These are phyloP conservation scores for Kwoniella newhampshirensis DNA, from an alignment of 768 basidiomycete species.

Conservation along the genomic window DNA sequence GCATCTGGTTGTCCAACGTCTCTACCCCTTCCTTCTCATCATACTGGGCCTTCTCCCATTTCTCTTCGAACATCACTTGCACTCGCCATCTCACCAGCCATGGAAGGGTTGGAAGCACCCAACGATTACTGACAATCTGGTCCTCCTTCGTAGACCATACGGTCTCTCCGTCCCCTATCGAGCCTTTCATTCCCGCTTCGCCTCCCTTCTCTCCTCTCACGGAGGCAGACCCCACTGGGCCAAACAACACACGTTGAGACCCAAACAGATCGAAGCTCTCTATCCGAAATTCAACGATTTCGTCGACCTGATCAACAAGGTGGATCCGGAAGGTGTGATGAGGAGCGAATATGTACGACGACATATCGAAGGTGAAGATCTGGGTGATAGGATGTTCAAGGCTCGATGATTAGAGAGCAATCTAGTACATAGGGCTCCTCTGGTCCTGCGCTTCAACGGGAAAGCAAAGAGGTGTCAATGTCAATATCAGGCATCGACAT, in stretches of 20 bases:
- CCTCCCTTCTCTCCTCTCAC: constrained; percentile 66
- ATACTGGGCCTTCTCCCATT: not conserved
- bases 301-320: constrained; percentile 62
- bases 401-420: constrained; percentile 3
- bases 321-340: constrained; percentile 70
- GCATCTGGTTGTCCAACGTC: too few relatives aligned
- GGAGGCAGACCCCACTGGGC: constrained; percentile 94
- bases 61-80: too few relatives aligned
- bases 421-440: too few relatives aligned
- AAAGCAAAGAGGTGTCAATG: too few relatives aligned
- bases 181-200: constrained; percentile 71
- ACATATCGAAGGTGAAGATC: constrained; percentile 70
- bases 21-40: constrained; percentile 11
- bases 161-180: constrained; percentile 79
- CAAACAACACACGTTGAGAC: constrained; percentile 75
- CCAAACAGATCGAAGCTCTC: constrained; percentile 62
- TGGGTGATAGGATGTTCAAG: constrained; percentile 60
- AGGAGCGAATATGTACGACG: constrained; percentile 85
- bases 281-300: constrained; percentile 86
- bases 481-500: too few relatives aligned
- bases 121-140: too few relatives aligned
- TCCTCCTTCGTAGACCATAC: constrained; percentile 67
- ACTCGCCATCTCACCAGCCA: too few relatives aligned
- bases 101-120: too few relatives aligned
- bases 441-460: too few relatives aligned